A percentile compares a stretch with the other conserved stretches of the same genome.
Evolutionary conservation across 805 yeast genomes (phyloP).

Genomic region (Saccharomycopsis schoenii): DNA sequence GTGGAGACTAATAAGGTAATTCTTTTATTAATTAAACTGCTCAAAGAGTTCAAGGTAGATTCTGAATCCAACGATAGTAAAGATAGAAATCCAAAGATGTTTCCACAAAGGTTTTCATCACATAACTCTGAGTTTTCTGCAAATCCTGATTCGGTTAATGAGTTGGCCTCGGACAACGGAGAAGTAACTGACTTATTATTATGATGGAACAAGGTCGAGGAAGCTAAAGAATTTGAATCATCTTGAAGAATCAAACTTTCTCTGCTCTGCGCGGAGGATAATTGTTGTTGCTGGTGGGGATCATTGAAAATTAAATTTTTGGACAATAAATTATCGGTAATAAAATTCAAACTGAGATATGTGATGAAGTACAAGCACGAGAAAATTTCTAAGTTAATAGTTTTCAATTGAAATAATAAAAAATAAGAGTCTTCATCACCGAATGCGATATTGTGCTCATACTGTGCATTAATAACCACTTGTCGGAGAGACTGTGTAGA

Average conservation of each 20-base stretch:
- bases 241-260: not conserved
- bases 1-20: conserved; percentile 39
- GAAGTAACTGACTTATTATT: not conserved
- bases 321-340: conserved; percentile 32
- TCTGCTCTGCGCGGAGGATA: not conserved
- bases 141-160: not conserved
- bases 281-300: not conserved
- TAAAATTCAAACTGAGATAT: conserved; percentile 33
- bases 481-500: conserved; percentile 20
- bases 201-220: not conserved
- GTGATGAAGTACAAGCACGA: conserved; percentile 44
- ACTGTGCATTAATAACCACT: conserved; percentile 37
- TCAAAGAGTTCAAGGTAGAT: conserved; percentile 29
- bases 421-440: conserved; percentile 27
- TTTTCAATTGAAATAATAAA: conserved; percentile 45
- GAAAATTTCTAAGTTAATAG: conserved; percentile 49
- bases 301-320: conserved; percentile 39
- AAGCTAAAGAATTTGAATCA: not conserved
- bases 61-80: conserved; percentile 10
- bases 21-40: conserved; percentile 45
- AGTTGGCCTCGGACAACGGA: not conserved
- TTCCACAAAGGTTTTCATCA: conserved; percentile 10
- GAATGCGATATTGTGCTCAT: conserved; percentile 45
- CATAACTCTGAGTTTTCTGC: conserved; percentile 11
- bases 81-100: conserved; percentile 16